Conservation (phyloP, 108 stramenopile genomes). For the Parmales sp. region DNA sequence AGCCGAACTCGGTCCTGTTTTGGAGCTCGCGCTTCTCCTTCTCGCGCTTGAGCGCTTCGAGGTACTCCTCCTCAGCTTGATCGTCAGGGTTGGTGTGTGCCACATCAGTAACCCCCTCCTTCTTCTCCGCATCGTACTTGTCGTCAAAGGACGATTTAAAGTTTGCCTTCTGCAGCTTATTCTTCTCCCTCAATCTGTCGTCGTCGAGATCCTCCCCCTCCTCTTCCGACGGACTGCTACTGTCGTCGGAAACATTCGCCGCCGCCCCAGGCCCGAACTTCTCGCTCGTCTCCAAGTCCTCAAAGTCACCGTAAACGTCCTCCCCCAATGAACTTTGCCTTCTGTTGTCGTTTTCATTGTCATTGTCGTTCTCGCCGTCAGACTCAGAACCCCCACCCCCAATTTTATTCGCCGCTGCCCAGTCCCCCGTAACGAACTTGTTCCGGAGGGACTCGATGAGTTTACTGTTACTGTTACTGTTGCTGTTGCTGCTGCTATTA, state of each 20-base stretch:
- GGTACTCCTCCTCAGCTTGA: conserved; percentile 63
- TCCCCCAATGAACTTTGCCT: too few species aligned
- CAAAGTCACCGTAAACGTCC: conserved; percentile 76
- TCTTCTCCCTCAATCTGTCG: conserved; percentile 64
- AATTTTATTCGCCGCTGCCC: conserved; percentile 44
- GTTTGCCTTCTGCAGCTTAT: conserved; percentile 63
- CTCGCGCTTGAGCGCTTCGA: conserved; percentile 62
- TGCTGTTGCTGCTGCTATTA: not conserved
- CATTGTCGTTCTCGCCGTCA: conserved; percentile 29
- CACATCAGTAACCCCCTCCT: conserved; percentile 28
- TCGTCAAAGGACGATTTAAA: conserved; percentile 70
- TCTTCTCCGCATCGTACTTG: conserved; percentile 73
- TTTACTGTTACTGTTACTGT: not conserved
- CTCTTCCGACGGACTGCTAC: conserved; percentile 23
- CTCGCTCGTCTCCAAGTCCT: conserved; percentile 84
- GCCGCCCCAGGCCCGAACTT: conserved; percentile 53
- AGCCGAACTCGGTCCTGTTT: conserved; percentile 80
- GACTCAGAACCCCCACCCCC: conserved; percentile 32
- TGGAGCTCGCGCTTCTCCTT: conserved; percentile 64
- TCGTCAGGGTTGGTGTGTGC: conserved; percentile 28
- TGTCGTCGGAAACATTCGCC: conserved; percentile 36
- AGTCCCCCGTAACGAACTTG: conserved; percentile 93
- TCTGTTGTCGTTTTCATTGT: conserved; percentile 10
- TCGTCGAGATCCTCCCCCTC: conserved; percentile 53
- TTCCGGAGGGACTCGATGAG: conserved; percentile 54